Base-by-base conservation (phyloP, 768 basidiomycete species). In the Aureoboletus auriporus region DNA sequence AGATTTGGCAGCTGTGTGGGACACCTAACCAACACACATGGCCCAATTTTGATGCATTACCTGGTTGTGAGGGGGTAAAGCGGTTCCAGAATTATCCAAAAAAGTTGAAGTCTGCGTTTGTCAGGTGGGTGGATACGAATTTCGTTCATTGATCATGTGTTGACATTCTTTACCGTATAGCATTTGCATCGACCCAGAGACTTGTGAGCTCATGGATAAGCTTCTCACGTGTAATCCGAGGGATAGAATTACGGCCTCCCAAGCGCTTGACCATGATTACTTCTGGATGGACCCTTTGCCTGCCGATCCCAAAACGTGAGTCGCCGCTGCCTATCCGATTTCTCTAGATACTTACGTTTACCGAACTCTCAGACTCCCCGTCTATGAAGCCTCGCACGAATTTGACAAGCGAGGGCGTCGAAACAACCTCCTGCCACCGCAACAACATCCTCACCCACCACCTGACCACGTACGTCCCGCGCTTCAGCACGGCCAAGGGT, bases 201-300 rank as follows among this genome's bases (percentile, higher is more conserved):
- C 88, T 1, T 80, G 77, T 31, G 91, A 95, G 63, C 71, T 97
- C 23, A 60, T 96, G 53, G 92, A 93, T 56, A 84, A 82, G 59
- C 70, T 97, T 31, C 71, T 97, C 26, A 82, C 75, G 0, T 85
- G 92, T 57, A 89, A 97, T 63, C 95, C 95, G 3, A 75, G 76
- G 51, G 79, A 87, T 48, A 78, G 95, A 16, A 77, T 93, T 35
- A 93, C 93, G 2, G 95, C 95, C 8, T 68, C 79, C 2, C 77
- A 91, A 49, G 94, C 94, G 0, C 76, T 97, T 44, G 86, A 93
- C 57, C 93, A 97, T 62, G 84, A 89, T 16, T 98, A 93, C 72
- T 96, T 98, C 67, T 96, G 91, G 90, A 84, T 83, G 0, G 84
- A 89, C 54, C 94, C 95, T 0, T 59, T 92, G 33, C 89, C 93